Conservation (phyloP, 192 early-diverging fungal genomes). For the Backusella liffmaniae region DNA sequence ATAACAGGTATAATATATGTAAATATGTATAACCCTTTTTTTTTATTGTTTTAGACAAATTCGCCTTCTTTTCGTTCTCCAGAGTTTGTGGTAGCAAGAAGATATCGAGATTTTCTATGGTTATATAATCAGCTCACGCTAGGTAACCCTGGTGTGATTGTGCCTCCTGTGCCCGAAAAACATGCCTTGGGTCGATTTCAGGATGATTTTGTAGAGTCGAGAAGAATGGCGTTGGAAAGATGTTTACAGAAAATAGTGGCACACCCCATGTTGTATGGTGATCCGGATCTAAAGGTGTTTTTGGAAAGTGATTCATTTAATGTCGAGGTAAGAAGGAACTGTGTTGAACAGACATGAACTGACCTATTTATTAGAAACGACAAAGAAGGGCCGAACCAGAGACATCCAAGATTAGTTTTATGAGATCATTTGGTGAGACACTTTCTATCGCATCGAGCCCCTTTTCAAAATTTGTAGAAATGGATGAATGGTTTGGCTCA, state of each 20-base stretch:
- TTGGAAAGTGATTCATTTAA: constrained; percentile 85
- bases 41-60: constrained; percentile 52
- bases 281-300: constrained; percentile 83
- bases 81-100: constrained; percentile 80
- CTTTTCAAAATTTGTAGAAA: constrained; percentile 69
- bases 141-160: constrained; percentile 84
- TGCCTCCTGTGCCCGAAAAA: constrained; percentile 94
- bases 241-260: constrained; percentile 77
- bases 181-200: constrained; percentile 89
- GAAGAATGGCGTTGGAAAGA: constrained; percentile 79
- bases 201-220: constrained; percentile 92
- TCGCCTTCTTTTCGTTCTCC: constrained; percentile 71
- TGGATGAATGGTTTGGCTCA: constrained; percentile 77
- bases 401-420: constrained; percentile 43
- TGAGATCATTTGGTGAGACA: constrained; percentile 70
- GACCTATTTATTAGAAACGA: constrained; percentile 40
- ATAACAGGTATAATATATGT: neutral
- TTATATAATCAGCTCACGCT: constrained; percentile 79
- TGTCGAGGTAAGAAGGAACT: constrained; percentile 50
- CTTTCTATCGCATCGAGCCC: constrained; percentile 54
- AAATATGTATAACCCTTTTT: neutral
- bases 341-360: neutral
- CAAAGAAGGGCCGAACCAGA: constrained; percentile 46
- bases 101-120: constrained; percentile 95
- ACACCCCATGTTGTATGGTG: constrained; percentile 81